Conservation (phyloP, 169 alveolate genomes). For the Plasmodium billcollinsi region DNA sequence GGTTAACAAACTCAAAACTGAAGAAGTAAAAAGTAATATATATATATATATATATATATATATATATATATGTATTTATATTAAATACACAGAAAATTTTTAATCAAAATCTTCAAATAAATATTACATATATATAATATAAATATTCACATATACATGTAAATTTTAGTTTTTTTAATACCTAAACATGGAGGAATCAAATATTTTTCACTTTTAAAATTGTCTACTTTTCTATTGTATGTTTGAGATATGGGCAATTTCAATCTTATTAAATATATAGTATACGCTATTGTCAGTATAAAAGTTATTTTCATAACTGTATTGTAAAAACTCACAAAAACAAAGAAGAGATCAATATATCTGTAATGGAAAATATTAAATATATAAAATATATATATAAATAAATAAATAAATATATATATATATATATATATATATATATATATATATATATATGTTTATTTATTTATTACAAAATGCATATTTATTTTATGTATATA, state of each 20-base stretch:
- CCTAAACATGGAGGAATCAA: slow-evolving; percentile 89
- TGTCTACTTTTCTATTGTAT: slow-evolving; percentile 93
- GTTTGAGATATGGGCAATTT: slow-evolving; percentile 93
- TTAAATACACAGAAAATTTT: background rate
- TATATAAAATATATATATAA: background rate
- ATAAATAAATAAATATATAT: background rate
- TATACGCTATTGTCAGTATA: slow-evolving; percentile 90
- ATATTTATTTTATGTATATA: background rate
- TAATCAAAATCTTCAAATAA: background rate
- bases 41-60: background rate
- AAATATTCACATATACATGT: background rate
- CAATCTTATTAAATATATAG: slow-evolving; percentile 90
- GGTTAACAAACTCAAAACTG: slow-evolving; percentile 80
- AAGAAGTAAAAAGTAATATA: background rate
- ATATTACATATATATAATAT: background rate
- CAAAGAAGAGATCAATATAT: slow-evolving; percentile 89
- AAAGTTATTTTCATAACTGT: slow-evolving; percentile 94
- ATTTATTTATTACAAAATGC: background rate
- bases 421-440: background rate
- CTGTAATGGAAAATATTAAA: slow-evolving; percentile 15
- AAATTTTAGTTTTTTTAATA: slow-evolving; percentile 25
- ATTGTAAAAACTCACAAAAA: slow-evolving; percentile 93
- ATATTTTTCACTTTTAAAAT: slow-evolving; percentile 93
- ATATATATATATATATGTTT: background rate
- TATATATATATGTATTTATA: background rate